Percentiles rank a stretch among this genome's conserved stretches.
Conservation (phyloP, 208 protist species). For the Strigomonas culicis region DNA sequence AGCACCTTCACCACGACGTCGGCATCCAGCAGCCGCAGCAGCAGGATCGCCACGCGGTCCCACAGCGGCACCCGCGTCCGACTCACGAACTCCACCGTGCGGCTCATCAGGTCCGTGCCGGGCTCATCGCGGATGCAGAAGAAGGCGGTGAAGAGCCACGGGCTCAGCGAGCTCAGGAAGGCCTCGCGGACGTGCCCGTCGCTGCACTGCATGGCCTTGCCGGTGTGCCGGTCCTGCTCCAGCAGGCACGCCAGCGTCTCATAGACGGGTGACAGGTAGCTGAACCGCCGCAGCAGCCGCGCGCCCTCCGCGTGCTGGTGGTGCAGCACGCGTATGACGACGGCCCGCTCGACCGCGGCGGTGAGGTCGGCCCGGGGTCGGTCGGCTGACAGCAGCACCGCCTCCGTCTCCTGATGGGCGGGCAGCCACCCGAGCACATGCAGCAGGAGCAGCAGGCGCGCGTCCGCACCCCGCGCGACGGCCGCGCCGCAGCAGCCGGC, state of each 20-base stretch:
- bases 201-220: slow-evolving; percentile 26
- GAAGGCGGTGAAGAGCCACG: slow-evolving; percentile 70
- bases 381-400: not conserved
- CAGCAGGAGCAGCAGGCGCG: slow-evolving; percentile 52
- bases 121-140: slow-evolving; percentile 18
- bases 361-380: not conserved
- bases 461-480: slow-evolving; percentile 24
- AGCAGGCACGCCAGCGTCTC: slow-evolving; percentile 41
- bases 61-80: slow-evolving; percentile 39
- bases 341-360: slow-evolving; percentile 49
- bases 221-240: slow-evolving; percentile 21
- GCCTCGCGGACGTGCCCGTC: slow-evolving; percentile 34
- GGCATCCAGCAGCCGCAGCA: slow-evolving; percentile 48
- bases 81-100: not conserved
- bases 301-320: slow-evolving; percentile 28
- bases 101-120: too few species aligned
- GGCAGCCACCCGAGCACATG: slow-evolving; percentile 73
- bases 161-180: slow-evolving; percentile 57
- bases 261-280: slow-evolving; percentile 40
- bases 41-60: slow-evolving; percentile 74
- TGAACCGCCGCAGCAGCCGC: slow-evolving; percentile 34
- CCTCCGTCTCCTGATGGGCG: slow-evolving; percentile 3
- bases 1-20: slow-evolving; percentile 26
- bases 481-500: slow-evolving; percentile 10
- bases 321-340: slow-evolving; percentile 68